Conservation (phyloP, 306 rosid species). For the Dicorynia guianensis region DNA sequence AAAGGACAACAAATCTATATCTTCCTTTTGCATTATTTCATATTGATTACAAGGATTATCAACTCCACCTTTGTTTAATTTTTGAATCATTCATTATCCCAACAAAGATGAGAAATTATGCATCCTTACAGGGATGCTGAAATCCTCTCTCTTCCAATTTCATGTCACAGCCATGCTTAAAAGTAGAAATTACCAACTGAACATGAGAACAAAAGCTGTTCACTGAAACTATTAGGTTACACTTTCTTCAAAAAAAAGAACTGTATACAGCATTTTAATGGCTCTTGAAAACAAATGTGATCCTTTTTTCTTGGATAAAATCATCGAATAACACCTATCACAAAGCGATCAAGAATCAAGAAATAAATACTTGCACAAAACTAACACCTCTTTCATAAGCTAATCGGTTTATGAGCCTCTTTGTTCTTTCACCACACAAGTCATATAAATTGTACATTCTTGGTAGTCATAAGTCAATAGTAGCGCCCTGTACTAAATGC, state of each 20-base stretch:
- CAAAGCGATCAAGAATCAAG: background rate
- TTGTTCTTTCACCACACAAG: constrained; percentile 80
- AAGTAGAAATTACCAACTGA: too few species aligned
- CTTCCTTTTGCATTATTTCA: too few species aligned
- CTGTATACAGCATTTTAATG: too few species aligned
- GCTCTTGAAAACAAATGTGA: too few species aligned
- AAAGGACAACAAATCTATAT: too few species aligned
- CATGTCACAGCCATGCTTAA: too few species aligned
- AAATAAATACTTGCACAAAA: constrained; percentile 75
- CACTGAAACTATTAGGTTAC: too few species aligned
- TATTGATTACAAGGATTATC: background rate
- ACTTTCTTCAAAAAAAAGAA: too few species aligned
- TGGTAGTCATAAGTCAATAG: constrained; percentile 69
- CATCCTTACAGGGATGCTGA: constrained; percentile 25
- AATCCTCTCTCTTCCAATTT: background rate
- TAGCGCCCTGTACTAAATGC: constrained; percentile 61
- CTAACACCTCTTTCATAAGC: constrained; percentile 83
- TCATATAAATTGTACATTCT: constrained; percentile 83
- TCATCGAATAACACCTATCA: background rate
- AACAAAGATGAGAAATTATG: background rate
- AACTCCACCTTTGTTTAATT: background rate
- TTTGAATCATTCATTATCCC: background rate
- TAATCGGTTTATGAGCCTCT: constrained; percentile 74
- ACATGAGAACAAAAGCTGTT: background rate
- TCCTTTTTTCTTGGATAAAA: background rate